phyloP scores from a whole-genome alignment of 1,139 yeast genomes.

The Keqinozyma sinolaborantium region DNA sequence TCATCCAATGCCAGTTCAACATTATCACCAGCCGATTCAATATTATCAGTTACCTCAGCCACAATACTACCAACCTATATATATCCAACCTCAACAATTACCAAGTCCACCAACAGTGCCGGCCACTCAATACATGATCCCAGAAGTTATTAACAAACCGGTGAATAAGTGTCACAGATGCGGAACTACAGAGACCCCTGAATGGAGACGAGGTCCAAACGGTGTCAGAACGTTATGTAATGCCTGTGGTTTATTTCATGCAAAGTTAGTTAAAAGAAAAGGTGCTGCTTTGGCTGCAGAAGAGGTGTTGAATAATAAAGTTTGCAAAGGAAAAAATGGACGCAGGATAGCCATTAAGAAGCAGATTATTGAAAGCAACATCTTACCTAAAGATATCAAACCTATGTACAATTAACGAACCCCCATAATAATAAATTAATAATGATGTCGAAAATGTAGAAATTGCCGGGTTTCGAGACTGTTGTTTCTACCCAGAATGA shows the following conservation, averaged over 20 bases:
- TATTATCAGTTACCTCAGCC: conserved; percentile 2
- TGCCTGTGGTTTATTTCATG: conserved; percentile 85
- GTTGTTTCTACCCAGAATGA: no score
- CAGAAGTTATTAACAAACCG: conserved; percentile 37
- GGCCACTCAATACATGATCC: conserved; percentile 18
- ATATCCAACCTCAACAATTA: conserved; percentile 10
- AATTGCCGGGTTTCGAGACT: no score
- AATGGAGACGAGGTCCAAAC: conserved; percentile 88
- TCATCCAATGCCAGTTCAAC: conserved; percentile 9
- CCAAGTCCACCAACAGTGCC: conserved; percentile 7
- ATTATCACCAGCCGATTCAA: conserved; percentile 8
- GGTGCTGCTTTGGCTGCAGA: conserved; percentile 64
- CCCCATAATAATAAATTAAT: no score
- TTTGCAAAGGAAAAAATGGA: conserved; percentile 46
- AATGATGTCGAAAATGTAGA: no score
- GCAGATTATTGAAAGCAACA: conserved; percentile 8
- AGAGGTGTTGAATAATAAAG: conserved; percentile 43
- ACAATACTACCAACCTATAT: conserved; percentile 13
- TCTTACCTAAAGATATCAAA: background rate
- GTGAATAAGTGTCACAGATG: conserved; percentile 46
- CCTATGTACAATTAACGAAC: background rate
- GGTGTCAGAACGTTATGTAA: conserved; percentile 85
- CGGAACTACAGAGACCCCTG: conserved; percentile 82
- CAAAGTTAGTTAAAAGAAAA: conserved; percentile 63
- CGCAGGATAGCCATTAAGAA: conserved; percentile 39